Evolutionary conservation across 2,329 filamentous ascomycete genomes (phyloP), one percentile per base, ranked within the genome.

Genomic region (Penicillium digitatum): DNA sequence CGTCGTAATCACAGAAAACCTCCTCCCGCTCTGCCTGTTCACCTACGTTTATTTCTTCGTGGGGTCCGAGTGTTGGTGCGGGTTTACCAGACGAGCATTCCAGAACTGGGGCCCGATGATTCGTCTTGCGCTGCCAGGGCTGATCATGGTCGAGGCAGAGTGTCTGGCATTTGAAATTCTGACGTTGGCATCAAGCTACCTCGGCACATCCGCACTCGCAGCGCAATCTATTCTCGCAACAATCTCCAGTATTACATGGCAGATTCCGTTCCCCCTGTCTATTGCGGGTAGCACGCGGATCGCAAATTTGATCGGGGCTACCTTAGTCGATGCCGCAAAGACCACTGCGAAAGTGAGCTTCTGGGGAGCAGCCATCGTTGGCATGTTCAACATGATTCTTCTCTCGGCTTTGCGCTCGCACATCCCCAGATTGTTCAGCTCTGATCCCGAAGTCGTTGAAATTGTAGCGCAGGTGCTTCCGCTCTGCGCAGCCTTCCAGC

Each of bases 81-180:
- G 89, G 2, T 87, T 93, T 70, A 86, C 84, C n/a, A 78, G 74
- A 55, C 82, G 83, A 37, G 87, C 87, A 0, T 79, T 91, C 49
- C 76, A 77, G 32, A 93, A 93, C 68, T 94, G 89, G 89, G 79
- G 80, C 1, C 87, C 87, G 9, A 95, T 95, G 93, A 83, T 97
- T 65, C 84, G 85, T 45, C 86, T 97, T 35, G 90, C 93, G 0
- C 77, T 96, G 12, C 92, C 93, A 0, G 93, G 93, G 1, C 85
- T 97, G 70, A 78, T 96, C 61, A 96, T 96, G 92, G 88, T 97
- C 2, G 86, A 95, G 71, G 91, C 93, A 5, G 93, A 97, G 71
- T 95, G 89, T 76, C 81, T 96, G 11, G 91, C 92, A 7, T 97
- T 97, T 71, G 93, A 97, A 72, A 85, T 96, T 46, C 79, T 96